A percentile compares a stretch with the other conserved stretches of the same genome.
phyloP scores from a whole-genome alignment of 345 rosid genomes.

The Psidium friedrichsthalianum region DNA sequence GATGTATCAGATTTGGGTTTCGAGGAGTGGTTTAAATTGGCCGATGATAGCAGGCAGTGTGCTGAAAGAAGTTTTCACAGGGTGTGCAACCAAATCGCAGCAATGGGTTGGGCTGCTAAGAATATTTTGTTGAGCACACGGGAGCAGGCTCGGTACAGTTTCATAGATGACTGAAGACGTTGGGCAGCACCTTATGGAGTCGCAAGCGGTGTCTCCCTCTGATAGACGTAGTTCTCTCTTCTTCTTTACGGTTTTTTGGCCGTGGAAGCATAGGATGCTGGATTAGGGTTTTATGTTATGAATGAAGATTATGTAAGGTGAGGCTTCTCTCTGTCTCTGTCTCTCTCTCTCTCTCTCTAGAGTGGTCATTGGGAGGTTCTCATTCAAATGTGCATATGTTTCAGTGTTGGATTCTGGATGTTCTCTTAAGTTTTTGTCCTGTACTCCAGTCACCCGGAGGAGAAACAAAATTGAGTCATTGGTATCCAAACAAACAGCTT shows the following conservation, averaged over 20 bases:
- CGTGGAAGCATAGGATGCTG: not conserved
- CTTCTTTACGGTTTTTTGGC: not conserved
- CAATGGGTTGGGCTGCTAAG: constrained; percentile 57
- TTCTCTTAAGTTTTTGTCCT: not conserved
- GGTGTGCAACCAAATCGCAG: constrained; percentile 38
- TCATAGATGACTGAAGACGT: constrained; percentile 33
- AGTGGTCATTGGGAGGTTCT: not conserved
- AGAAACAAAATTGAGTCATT: not conserved
- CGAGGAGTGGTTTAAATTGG: constrained; percentile 33
- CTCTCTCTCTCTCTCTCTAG: not conserved
- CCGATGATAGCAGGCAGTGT: constrained; percentile 24
- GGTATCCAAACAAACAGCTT: not conserved
- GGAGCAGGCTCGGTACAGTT: constrained; percentile 58
- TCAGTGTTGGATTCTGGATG: not conserved
- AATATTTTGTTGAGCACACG: constrained; percentile 46
- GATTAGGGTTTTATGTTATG: not conserved
- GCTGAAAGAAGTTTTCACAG: constrained; percentile 10
- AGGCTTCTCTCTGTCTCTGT: too few relatives aligned
- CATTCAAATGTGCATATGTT: not conserved
- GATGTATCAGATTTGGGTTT: constrained; percentile 3
- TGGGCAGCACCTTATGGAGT: not conserved
- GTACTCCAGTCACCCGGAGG: not conserved
- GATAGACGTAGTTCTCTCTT: not conserved
- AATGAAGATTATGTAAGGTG: not conserved
- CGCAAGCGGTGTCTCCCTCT: not conserved